Evolutionary conservation across 2,329 filamentous ascomycete genomes (phyloP).

Genomic region (Aspergillus fumigatiaffinis): DNA sequence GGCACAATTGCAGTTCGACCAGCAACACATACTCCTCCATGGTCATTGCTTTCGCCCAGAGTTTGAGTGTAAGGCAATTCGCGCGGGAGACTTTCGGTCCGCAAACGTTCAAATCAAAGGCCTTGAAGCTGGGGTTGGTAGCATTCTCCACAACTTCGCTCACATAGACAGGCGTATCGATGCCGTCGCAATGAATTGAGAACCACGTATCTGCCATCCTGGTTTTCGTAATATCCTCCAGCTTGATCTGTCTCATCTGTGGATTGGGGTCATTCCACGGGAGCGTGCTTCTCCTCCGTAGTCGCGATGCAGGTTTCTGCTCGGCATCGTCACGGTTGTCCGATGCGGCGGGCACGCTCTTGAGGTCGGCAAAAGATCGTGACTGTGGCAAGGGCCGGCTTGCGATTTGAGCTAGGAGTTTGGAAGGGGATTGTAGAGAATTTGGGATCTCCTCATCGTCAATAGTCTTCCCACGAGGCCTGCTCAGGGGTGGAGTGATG

Average conservation of each 20-base stretch:
- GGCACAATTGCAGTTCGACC: slow-evolving; percentile 66
- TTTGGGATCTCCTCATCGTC: slow-evolving; percentile 73
- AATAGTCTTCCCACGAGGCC: slow-evolving; percentile 58
- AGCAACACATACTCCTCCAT: slow-evolving; percentile 59
- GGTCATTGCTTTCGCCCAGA: slow-evolving; percentile 66
- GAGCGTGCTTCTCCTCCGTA: slow-evolving; percentile 56
- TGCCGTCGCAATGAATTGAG: slow-evolving; percentile 66
- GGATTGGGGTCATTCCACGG: slow-evolving; percentile 61
- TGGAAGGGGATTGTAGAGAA: slow-evolving; percentile 62
- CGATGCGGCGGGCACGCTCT: slow-evolving; percentile 16
- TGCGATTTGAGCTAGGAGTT: slow-evolving; percentile 55
- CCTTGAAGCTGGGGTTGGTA: slow-evolving; percentile 88
- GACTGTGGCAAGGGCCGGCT: slow-evolving; percentile 52
- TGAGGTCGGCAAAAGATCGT: slow-evolving; percentile 55
- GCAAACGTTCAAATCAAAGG: slow-evolving; percentile 69
- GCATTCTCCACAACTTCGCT: slow-evolving; percentile 75
- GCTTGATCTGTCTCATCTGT: slow-evolving; percentile 63
- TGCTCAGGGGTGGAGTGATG: slow-evolving; percentile 55
- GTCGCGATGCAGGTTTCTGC: slow-evolving; percentile 16
- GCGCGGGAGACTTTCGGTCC: slow-evolving; percentile 62
- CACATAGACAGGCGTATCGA: slow-evolving; percentile 76
- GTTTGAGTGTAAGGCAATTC: slow-evolving; percentile 61
- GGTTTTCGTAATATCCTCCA: slow-evolving; percentile 68
- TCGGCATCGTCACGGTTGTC: slow-evolving; percentile 9
- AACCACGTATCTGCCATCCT: slow-evolving; percentile 86